phyloP scores from a whole-genome alignment of 352 stramenopile genomes.

The Globisporangium mamillatum region DNA sequence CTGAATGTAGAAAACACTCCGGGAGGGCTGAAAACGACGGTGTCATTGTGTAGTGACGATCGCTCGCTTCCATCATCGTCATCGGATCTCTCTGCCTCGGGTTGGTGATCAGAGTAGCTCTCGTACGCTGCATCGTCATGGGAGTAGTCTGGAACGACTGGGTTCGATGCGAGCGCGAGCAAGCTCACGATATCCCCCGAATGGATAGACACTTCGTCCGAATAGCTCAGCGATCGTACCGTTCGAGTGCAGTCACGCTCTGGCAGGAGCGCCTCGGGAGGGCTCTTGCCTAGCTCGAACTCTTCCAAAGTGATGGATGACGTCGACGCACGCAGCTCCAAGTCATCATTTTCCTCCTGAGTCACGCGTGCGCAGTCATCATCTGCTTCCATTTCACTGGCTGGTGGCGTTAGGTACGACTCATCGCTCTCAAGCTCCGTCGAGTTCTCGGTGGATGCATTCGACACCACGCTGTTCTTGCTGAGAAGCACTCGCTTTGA shows the following conservation, averaged over 20 bases:
- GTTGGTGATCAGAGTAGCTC: slow-evolving; percentile 3
- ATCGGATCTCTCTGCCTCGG: slow-evolving; percentile 8
- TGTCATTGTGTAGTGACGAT: not conserved
- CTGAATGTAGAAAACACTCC: slow-evolving; percentile 28
- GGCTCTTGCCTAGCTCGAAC: slow-evolving; percentile 44
- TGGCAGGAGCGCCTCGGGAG: slow-evolving; percentile 14
- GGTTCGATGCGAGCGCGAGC: slow-evolving; percentile 27
- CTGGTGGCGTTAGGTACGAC: not conserved
- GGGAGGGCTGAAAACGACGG: not conserved
- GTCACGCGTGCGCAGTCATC: not conserved
- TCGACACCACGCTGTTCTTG: slow-evolving; percentile 6
- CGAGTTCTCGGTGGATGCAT: not conserved
- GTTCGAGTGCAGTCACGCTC: slow-evolving; percentile 6
- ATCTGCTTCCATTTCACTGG: slow-evolving; percentile 19
- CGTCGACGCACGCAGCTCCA: slow-evolving; percentile 2
- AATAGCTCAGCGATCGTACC: slow-evolving; percentile 2
- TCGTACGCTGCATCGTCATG: slow-evolving; percentile 6
- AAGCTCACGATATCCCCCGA: slow-evolving; percentile 18
- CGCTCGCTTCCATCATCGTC: not conserved
- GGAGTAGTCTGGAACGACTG: slow-evolving; percentile 17
- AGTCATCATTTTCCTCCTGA: slow-evolving; percentile 22
- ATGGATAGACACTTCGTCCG: not conserved
- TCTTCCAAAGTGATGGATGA: slow-evolving; percentile 57
- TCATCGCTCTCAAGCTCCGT: slow-evolving; percentile 6
- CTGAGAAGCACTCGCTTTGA: slow-evolving; percentile 2